A percentile compares a stretch with the other conserved stretches of the same genome.
Conservation (phyloP, 129 eudicot genomes). For the Solidago caesia region DNA sequence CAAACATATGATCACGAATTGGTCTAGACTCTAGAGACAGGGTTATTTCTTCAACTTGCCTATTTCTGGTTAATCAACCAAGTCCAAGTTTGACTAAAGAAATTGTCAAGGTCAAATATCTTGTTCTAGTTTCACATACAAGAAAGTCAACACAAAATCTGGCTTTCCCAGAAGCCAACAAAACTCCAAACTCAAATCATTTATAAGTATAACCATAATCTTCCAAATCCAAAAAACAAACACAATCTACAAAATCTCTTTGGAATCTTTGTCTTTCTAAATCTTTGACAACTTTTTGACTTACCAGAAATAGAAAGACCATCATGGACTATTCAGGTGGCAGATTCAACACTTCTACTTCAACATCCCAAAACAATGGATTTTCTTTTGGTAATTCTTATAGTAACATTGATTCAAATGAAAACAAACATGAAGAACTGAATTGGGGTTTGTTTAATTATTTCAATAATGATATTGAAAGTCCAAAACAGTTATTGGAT, state of each 20-base stretch:
- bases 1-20: conserved; percentile 3
- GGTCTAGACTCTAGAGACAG: neutral
- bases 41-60: conserved; percentile 1
- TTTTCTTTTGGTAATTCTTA: conserved; percentile 7
- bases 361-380: neutral
- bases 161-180: conserved; percentile 35
- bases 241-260: conserved; percentile 20
- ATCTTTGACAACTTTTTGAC: conserved; percentile 21
- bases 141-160: conserved; percentile 7
- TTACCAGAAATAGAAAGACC: neutral
- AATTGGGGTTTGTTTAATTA: conserved; percentile 23
- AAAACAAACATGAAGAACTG: conserved; percentile 27
- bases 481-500: conserved; percentile 52
- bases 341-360: conserved; percentile 4
- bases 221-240: conserved; percentile 16
- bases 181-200: conserved; percentile 25
- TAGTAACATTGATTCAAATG: conserved; percentile 21
- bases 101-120: conserved; percentile 28
- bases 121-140: conserved; percentile 2
- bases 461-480: conserved; percentile 14
- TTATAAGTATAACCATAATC: conserved; percentile 24
- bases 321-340: conserved; percentile 26
- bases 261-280: conserved; percentile 11
- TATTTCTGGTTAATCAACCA: neutral
- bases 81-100: conserved; percentile 30